Evolutionary conservation across 2,329 filamentous ascomycete species (phyloP).

Genomic region (Trichoderma gracile): DNA sequence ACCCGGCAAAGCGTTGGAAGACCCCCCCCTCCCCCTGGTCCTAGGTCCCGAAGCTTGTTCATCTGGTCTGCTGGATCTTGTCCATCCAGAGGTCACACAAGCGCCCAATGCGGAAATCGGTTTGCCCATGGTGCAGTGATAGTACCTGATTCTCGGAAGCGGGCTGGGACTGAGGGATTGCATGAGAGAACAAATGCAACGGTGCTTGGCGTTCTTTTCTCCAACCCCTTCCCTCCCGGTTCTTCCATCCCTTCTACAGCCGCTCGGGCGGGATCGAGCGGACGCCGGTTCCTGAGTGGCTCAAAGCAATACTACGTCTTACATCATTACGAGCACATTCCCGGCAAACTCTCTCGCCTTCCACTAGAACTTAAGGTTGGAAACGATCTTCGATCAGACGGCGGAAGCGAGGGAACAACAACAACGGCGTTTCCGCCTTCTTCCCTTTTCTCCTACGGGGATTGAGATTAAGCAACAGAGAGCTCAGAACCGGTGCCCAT

Average conservation of each 20-base stretch:
- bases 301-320: not conserved
- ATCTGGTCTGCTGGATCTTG: conserved; percentile 19
- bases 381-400: conserved; percentile 1
- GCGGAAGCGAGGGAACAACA: not conserved
- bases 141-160: conserved; percentile 12
- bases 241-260: not conserved
- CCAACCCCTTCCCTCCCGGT: not conserved
- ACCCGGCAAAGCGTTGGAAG: conserved; percentile 15
- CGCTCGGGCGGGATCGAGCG: not conserved
- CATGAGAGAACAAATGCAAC: not conserved
- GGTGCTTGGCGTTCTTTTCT: not conserved
- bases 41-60: conserved; percentile 24
- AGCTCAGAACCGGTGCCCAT: not conserved
- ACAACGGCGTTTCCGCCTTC: not conserved
- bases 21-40: conserved; percentile 12
- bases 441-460: not conserved
- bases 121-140: conserved; percentile 28
- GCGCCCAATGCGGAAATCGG: conserved; percentile 36
- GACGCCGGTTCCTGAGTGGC: not conserved
- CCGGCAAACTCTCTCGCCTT: conserved; percentile 12
- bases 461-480: not conserved
- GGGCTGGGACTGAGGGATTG: conserved; percentile 1
- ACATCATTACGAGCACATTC: not conserved
- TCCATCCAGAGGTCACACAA: conserved; percentile 32
- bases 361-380: not conserved